These are phyloP conservation scores for Leccinum ochraceum DNA, from an alignment of 768 basidiomycete genomes.

Conservation along the genomic window DNA sequence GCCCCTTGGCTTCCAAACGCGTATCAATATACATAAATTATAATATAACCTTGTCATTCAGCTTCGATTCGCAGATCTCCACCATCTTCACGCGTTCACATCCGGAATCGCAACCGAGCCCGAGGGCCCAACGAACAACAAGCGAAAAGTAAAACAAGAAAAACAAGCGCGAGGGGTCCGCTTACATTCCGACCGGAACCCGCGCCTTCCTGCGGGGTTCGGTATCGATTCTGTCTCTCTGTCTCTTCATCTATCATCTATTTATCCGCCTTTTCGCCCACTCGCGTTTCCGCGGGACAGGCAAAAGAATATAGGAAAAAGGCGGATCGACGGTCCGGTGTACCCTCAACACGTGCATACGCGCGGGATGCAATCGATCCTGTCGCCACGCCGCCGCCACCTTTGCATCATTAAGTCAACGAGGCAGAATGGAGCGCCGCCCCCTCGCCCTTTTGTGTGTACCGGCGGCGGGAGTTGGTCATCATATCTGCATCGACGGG, in stretches of 20 bases:
- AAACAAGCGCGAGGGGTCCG: not conserved
- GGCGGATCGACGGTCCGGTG: not conserved
- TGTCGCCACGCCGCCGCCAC: not conserved
- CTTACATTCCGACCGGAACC: not conserved
- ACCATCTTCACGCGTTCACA: not conserved
- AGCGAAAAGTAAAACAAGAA: not conserved
- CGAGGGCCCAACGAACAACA: not conserved
- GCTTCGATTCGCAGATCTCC: not conserved
- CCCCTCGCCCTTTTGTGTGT: not conserved
- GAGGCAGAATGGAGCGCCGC: not conserved
- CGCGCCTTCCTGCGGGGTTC: not conserved
- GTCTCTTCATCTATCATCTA: not conserved
- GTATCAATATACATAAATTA: no score
- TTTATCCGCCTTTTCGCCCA: not conserved
- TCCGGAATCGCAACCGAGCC: not conserved
- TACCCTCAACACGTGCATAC: not conserved
- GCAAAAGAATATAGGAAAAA: not conserved
- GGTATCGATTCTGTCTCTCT: not conserved
- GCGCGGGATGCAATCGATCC: not conserved
- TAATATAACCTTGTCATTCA: not conserved
- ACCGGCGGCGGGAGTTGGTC: not conserved
- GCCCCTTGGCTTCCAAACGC: no score
- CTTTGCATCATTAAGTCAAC: not conserved
- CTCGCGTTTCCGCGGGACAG: not conserved
- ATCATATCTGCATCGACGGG: not conserved